Base-by-base conservation (phyloP, 2,329 filamentous ascomycete genomes). In the Colletotrichum sp. region DNA sequence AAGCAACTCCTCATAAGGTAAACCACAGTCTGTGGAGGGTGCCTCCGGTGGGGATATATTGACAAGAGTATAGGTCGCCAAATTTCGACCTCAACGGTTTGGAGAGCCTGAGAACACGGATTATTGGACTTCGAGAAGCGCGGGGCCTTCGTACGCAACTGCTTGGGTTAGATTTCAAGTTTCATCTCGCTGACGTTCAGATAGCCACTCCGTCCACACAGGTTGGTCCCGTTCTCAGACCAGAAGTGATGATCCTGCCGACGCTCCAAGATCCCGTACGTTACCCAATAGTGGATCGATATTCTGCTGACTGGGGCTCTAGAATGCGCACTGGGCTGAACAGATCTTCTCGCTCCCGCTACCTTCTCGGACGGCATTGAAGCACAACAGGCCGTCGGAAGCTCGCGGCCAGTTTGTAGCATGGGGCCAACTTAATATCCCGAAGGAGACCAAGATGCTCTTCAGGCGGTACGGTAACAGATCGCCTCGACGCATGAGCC, bases 301-400 rank as follows among this genome's bases (percentile, higher is more conserved):
- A 14, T 7, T 36, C 14, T 43, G n/a, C 71, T 67, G 18, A 75
- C 30, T 26, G 21, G 10, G 26, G n/a, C 26, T 21, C 43, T 62
- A 92, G 89, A 84, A 83, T 65, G 82, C 85, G 6, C 91, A 93
- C 79, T 93, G 91, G 91, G 90, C 91, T 7, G 88, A 92, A 78
- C 86, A 89, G 55, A 91, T 93, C 28, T 92, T 93, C 77, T 89
- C 89, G 1, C 84, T 88, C 24, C 88, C 89, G 0, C 82, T 91
- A 52, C 86, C 90, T 1, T 87, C 86, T 13, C 84, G 87, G 14
- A 91, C 89, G 6, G 84, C 85, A 7, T 81, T 92, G 66, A 87
- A 86, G 77, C 84, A 87, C 63, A 69, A 21, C 38, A 77, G 56
- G 38, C 26, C 64, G 5, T 90, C 88, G 3, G 84, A 81, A 76